Percentiles rank a stretch among this genome's conserved stretches.
Evolutionary conservation across 306 rosid genomes (phyloP).

Genomic region (Gynostemma pentaphyllum): DNA sequence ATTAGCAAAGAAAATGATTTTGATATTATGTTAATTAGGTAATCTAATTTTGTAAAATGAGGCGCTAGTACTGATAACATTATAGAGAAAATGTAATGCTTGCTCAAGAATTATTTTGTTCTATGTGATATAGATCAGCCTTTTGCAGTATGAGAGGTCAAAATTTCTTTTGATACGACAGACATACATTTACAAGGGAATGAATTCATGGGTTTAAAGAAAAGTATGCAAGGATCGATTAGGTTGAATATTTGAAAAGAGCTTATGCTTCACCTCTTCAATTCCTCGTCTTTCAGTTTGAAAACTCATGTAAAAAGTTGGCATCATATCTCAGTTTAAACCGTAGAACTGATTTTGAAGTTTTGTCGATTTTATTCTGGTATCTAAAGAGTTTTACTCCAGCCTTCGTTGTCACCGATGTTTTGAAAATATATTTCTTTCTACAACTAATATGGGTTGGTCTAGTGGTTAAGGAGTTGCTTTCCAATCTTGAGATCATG

Average conservation of each 20-base stretch:
- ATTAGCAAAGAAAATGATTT: neutral
- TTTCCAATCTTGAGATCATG: too few species aligned
- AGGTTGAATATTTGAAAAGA: neutral
- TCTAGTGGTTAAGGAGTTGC: too few species aligned
- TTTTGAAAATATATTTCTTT: too few species aligned
- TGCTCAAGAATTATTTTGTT: neutral
- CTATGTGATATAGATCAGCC: neutral
- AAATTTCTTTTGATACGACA: neutral
- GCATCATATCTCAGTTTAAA: neutral
- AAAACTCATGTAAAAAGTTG: neutral
- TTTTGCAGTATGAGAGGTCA: neutral
- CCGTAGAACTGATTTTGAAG: neutral
- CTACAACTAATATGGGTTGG: too few species aligned
- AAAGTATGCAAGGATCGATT: neutral
- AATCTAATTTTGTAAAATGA: constrained; percentile 6
- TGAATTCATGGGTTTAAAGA: neutral
- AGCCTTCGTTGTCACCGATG: neutral
- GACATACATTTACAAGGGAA: neutral
- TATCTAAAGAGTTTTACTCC: neutral
- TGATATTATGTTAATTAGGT: neutral
- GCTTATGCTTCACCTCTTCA: neutral
- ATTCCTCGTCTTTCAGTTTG: neutral
- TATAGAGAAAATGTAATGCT: neutral
- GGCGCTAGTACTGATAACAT: neutral
- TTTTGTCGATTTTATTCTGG: neutral